These are phyloP conservation scores for Euphorbia peplus DNA, from an alignment of 345 rosid genomes.

Conservation along the genomic window DNA sequence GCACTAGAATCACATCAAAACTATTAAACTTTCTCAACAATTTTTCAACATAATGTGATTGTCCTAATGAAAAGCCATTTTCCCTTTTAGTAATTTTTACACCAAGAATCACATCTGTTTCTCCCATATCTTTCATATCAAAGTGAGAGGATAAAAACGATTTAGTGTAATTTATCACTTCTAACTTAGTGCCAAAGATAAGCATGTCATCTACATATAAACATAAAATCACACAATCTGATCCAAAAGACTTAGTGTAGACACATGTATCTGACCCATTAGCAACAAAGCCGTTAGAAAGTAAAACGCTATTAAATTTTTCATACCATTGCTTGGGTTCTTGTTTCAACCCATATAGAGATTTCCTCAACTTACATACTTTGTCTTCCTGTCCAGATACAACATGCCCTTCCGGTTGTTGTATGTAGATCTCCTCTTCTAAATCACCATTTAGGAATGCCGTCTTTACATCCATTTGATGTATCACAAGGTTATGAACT, in stretches of 20 bases:
- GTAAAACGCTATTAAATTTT: neutral
- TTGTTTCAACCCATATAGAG: neutral
- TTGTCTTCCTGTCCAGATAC: neutral
- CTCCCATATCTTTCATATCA: neutral
- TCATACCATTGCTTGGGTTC: neutral
- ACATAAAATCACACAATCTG: neutral
- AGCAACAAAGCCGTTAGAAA: neutral
- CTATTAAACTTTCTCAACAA: neutral
- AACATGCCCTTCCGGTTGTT: too few relatives aligned
- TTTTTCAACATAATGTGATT: slow-evolving; percentile 1
- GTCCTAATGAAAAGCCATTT: neutral
- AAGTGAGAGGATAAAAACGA: too few relatives aligned
- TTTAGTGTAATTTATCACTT: neutral
- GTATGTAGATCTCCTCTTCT: too few relatives aligned
- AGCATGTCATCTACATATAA: neutral
- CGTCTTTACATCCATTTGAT: too few relatives aligned
- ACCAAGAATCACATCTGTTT: neutral
- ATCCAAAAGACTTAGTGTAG: neutral
- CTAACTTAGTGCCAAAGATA: neutral
- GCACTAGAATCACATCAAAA: neutral
- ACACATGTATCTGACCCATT: neutral
- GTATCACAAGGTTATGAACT: too few relatives aligned
- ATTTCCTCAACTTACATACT: neutral
- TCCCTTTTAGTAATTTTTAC: neutral
- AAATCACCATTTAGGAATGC: too few relatives aligned